These are phyloP conservation scores for Mycena filopes DNA, from an alignment of 768 basidiomycete species.

Conservation along the genomic window DNA sequence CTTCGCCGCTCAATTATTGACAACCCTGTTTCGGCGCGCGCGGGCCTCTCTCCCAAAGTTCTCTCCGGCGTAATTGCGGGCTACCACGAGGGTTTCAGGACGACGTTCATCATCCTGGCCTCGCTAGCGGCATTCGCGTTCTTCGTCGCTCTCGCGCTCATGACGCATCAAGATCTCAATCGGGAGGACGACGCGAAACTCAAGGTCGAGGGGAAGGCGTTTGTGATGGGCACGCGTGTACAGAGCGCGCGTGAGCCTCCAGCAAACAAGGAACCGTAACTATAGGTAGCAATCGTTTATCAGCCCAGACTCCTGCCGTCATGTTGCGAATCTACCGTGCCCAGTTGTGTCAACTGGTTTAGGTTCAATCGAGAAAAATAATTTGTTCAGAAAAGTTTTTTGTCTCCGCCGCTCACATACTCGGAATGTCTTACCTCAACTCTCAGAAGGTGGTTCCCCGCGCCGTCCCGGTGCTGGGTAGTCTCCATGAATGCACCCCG, in stretches of 20 bases:
- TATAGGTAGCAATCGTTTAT: conserved; percentile 12
- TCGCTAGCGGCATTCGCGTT: conserved; percentile 35
- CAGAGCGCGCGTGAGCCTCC: conserved; percentile 1
- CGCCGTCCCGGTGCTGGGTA: conserved; percentile 4
- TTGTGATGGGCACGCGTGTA: conserved; percentile 22
- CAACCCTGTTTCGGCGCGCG: conserved; percentile 32
- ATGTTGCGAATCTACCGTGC: background rate
- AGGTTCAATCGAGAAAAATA: background rate
- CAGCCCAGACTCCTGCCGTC: background rate
- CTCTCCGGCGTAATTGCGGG: conserved; percentile 26
- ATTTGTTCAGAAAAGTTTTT: conserved; percentile 11
- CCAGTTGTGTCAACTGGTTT: background rate
- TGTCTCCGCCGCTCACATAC: background rate
- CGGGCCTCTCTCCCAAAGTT: conserved; percentile 16
- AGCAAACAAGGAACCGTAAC: background rate
- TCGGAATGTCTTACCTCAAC: conserved; percentile 17
- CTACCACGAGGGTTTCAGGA: conserved; percentile 35
- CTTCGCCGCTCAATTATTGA: conserved; percentile 29
- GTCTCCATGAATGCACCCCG: conserved; percentile 33
- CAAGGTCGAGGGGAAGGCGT: conserved; percentile 33
- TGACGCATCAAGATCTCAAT: conserved; percentile 34
- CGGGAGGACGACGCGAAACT: conserved; percentile 35
- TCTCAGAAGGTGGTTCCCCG: conserved; percentile 19
- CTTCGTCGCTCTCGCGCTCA: conserved; percentile 31
- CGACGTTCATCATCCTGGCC: conserved; percentile 36